Conservation (phyloP, 176 grass and related monocot genomes). For the Pharus latifolius region DNA sequence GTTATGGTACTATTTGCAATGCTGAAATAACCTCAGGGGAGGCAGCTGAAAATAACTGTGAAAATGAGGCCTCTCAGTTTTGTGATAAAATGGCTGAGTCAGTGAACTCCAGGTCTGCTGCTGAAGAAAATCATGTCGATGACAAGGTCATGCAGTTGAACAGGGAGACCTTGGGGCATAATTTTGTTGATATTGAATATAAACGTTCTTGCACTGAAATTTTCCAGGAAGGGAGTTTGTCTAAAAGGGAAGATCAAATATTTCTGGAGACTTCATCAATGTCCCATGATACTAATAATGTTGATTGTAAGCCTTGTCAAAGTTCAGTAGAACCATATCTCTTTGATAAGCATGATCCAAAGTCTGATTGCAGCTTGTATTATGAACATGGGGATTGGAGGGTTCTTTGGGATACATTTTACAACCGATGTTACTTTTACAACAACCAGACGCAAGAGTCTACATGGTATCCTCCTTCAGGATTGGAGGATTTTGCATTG, state of each 20-base stretch:
- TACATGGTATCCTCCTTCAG: constrained; percentile 72
- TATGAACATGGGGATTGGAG: constrained; percentile 68
- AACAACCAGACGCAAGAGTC: constrained; percentile 67
- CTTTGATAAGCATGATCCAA: constrained; percentile 14
- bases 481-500: constrained; percentile 52
- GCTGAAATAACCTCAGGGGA: neutral
- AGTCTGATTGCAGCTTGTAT: constrained; percentile 21
- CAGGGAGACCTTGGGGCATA: neutral
- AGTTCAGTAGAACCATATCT: constrained; percentile 24
- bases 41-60: constrained; percentile 1
- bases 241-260: constrained; percentile 13
- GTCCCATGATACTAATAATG: constrained; percentile 14
- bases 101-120: constrained; percentile 14
- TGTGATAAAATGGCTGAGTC: constrained; percentile 12
- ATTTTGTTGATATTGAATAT: constrained; percentile 26
- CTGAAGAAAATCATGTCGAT: constrained; percentile 13
- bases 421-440: constrained; percentile 68
- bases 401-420: constrained; percentile 74
- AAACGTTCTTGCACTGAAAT: constrained; percentile 5
- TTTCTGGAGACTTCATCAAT: constrained; percentile 4
- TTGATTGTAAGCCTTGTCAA: neutral
- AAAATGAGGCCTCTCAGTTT: constrained; percentile 14
- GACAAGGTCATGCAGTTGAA: neutral
- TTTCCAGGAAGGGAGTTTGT: constrained; percentile 23
- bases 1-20: constrained; percentile 1